Percentiles rank a stretch among this genome's conserved stretches.
phyloP scores from a whole-genome alignment of 768 basidiomycete genomes.

The Basidioascus undulatus region DNA sequence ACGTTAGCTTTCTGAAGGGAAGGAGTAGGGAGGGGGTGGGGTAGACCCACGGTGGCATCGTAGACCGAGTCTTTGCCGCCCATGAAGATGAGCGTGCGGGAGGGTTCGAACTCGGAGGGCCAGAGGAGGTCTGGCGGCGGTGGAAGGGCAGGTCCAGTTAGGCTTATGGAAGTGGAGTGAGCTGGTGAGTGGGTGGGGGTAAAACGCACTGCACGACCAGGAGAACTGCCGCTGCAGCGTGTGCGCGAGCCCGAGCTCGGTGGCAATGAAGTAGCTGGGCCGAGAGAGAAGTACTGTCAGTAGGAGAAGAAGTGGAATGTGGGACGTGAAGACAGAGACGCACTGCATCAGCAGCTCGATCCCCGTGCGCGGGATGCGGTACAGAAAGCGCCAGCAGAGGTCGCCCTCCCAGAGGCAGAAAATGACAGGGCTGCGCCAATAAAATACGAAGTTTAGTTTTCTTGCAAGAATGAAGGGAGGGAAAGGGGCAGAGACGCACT shows the following conservation, averaged over 20 bases:
- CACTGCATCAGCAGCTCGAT: constrained; percentile 50
- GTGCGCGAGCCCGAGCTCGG: constrained; percentile 63
- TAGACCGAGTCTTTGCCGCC: constrained; percentile 59
- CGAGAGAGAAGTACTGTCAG: too few species aligned
- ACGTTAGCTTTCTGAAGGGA: background rate
- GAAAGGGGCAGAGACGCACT: constrained; percentile 25
- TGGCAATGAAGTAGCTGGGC: constrained; percentile 63
- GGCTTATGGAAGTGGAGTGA: background rate
- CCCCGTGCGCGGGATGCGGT: constrained; percentile 32
- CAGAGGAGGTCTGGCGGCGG: constrained; percentile 58
- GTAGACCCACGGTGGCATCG: constrained; percentile 32
- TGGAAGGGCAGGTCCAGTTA: background rate
- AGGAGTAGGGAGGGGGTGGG: background rate
- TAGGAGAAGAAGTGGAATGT: too few species aligned
- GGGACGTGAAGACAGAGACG: too few species aligned
- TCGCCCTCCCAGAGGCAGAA: constrained; percentile 91
- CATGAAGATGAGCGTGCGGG: constrained; percentile 41
- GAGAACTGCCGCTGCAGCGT: constrained; percentile 49
- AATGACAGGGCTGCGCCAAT: too few species aligned
- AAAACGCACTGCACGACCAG: background rate
- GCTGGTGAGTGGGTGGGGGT: background rate
- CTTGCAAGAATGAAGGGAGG: background rate
- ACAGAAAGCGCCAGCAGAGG: constrained; percentile 72
- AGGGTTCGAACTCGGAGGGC: constrained; percentile 66
- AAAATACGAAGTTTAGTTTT: background rate